These are phyloP conservation scores for Jamesozyma gamospora DNA, from an alignment of 805 yeast genomes.

Conservation along the genomic window DNA sequence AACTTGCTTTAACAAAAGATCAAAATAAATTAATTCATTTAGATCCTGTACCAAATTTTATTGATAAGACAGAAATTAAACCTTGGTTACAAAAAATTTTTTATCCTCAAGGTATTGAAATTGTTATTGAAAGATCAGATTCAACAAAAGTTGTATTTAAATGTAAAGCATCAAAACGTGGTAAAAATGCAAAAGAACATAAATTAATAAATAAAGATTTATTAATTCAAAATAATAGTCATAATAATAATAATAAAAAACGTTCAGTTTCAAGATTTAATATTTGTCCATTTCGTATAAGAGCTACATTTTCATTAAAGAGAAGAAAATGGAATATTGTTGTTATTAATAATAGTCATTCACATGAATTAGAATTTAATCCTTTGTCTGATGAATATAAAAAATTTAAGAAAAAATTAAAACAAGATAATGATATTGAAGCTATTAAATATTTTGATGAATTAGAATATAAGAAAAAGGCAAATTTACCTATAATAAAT, in stretches of 20 bases:
- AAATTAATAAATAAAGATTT: neutral
- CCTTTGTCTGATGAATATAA: conserved; percentile 27
- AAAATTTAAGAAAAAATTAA: conserved; percentile 23
- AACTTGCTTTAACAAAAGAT: conserved; percentile 14
- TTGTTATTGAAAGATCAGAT: conserved; percentile 55
- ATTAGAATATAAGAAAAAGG: conserved; percentile 23
- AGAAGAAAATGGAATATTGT: conserved; percentile 48
- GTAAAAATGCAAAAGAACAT: conserved; percentile 11
- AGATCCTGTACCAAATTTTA: conserved; percentile 30
- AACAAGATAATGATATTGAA: conserved; percentile 17
- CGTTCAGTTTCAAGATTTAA: conserved; percentile 24
- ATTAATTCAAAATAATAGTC: too few relatives aligned
- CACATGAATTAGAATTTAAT: conserved; percentile 36
- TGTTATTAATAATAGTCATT: conserved; percentile 48
- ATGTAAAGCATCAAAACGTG: conserved; percentile 37
- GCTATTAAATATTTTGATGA: conserved; percentile 28
- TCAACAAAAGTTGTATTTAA: conserved; percentile 48
- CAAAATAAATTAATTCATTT: conserved; percentile 29
- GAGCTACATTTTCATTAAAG: conserved; percentile 49
- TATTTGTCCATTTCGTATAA: conserved; percentile 51
- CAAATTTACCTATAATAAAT: conserved; percentile 24
- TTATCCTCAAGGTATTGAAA: conserved; percentile 37
- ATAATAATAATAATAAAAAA: too few relatives aligned
- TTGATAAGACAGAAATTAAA: conserved; percentile 40
- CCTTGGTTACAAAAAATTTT: conserved; percentile 49